A percentile compares a stretch with the other conserved stretches of the same genome.
These are phyloP conservation scores for Harringtonia lauricola DNA, from an alignment of 2,329 filamentous ascomycete genomes.

Conservation along the genomic window DNA sequence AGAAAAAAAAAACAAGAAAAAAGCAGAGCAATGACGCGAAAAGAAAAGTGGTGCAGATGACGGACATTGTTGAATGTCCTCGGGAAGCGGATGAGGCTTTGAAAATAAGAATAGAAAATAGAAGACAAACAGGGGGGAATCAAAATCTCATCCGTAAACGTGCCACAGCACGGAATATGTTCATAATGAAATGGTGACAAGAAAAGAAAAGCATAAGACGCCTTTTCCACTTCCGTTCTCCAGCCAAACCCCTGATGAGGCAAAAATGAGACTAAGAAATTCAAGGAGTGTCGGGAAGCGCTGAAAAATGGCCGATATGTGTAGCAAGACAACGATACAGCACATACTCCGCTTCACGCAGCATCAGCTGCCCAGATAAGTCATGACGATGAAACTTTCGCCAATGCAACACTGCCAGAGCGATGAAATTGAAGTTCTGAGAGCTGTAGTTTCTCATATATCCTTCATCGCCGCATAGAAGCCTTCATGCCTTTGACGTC, in stretches of 20 bases:
- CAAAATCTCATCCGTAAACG: constrained; percentile 9
- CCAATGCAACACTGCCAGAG: too few relatives aligned
- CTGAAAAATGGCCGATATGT: background rate
- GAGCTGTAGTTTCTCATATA: constrained; percentile 3
- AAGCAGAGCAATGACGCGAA: background rate
- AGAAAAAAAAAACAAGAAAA: background rate
- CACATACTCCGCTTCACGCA: background rate
- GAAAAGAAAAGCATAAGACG: background rate
- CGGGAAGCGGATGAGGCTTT: background rate
- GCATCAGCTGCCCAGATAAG: too few relatives aligned
- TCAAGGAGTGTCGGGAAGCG: background rate
- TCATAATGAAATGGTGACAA: constrained; percentile 1
- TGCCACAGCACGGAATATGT: constrained; percentile 6
- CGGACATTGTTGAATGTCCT: too few relatives aligned
- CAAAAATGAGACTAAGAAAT: background rate
- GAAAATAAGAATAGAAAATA: background rate
- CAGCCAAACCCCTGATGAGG: background rate
- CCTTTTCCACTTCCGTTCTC: background rate
- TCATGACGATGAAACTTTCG: background rate
- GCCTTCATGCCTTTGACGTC: constrained; percentile 22
- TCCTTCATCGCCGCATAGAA: constrained; percentile 21
- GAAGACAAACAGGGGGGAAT: constrained; percentile 8
- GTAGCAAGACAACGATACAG: background rate
- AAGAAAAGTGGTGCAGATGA: background rate
- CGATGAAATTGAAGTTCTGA: too few relatives aligned